A percentile compares a stretch with the other conserved stretches of the same genome.
Conservation (phyloP, 2,329 filamentous ascomycete genomes). For the Achaetomium macrosporum region DNA sequence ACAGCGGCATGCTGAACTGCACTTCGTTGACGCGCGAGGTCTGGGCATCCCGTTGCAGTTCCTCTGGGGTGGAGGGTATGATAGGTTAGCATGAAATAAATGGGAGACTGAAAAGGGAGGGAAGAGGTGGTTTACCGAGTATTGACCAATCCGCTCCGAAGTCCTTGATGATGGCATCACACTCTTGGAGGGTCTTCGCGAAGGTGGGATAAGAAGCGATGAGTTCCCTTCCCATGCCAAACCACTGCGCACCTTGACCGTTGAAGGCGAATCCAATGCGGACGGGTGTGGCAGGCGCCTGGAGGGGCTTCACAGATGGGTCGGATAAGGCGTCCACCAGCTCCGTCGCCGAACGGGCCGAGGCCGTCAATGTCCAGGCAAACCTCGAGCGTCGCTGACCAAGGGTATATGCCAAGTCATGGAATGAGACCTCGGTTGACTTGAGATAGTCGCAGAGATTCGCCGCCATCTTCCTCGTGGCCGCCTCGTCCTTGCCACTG, state of each 20-base stretch:
- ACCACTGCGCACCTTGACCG: constrained; percentile 29
- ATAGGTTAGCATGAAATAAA: not conserved
- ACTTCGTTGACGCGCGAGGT: constrained; percentile 20
- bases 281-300: not conserved
- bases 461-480: not conserved
- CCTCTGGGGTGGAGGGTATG: constrained; percentile 14
- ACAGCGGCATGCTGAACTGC: constrained; percentile 21
- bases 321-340: not conserved
- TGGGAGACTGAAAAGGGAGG: no score
- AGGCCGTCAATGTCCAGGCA: not conserved
- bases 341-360: constrained; percentile 32
- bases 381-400: not conserved
- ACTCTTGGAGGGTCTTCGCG: not conserved
- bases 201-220: constrained; percentile 8
- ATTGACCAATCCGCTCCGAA: not conserved
- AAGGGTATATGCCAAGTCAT: not conserved
- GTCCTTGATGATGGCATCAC: not conserved
- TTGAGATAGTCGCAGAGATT: not conserved
- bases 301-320: not conserved
- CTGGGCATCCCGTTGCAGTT: constrained; percentile 16
- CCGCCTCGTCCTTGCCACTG: not conserved
- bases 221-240: constrained; percentile 25
- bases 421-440: not conserved
- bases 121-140: not conserved
- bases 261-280: constrained; percentile 23